A percentile compares a stretch with the other conserved stretches of the same genome.
Evolutionary conservation across 352 stramenopile genomes (phyloP).

Genomic region (Globisporangium sylvaticum): DNA sequence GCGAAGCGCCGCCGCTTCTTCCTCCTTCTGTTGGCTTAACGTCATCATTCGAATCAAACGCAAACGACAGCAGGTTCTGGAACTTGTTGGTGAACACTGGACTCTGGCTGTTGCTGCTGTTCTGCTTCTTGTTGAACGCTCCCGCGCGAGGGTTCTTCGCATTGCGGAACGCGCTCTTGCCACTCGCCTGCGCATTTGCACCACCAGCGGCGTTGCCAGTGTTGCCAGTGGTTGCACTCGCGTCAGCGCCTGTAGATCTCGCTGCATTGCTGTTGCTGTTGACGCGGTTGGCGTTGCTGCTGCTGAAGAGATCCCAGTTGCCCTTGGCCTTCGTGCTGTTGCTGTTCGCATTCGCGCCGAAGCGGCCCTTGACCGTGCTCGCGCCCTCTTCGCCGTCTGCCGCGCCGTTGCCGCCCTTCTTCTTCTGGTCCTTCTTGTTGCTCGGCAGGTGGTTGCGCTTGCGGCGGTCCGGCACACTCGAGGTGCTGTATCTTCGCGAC

Average conservation of each 20-base stretch:
- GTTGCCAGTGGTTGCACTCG: constrained; percentile 1
- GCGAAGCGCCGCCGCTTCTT: not conserved
- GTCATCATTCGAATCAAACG: constrained; percentile 39
- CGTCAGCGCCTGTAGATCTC: constrained; percentile 3
- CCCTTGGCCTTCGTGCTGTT: constrained; percentile 18
- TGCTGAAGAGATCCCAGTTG: constrained; percentile 33
- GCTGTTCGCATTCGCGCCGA: constrained; percentile 17
- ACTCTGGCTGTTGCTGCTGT: constrained; percentile 16
- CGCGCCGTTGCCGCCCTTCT: constrained; percentile 8
- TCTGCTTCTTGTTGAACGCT: constrained; percentile 23
- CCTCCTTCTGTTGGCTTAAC: not conserved
- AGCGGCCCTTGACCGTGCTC: not conserved
- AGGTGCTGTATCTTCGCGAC: constrained; percentile 20
- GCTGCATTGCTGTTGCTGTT: not conserved
- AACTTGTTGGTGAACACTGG: constrained; percentile 82
- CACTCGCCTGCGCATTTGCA: not conserved
- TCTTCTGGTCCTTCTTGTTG: constrained; percentile 35
- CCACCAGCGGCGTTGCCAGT: not conserved
- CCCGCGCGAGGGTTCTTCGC: constrained; percentile 7
- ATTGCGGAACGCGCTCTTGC: constrained; percentile 11
- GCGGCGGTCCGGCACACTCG: constrained; percentile 40
- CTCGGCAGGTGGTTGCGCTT: constrained; percentile 53
- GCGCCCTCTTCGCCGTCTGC: not conserved
- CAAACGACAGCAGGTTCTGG: constrained; percentile 76
- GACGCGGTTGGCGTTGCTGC: constrained; percentile 7